phyloP scores from a whole-genome alignment of 768 basidiomycete species.

The Lentinula sp. region DNA sequence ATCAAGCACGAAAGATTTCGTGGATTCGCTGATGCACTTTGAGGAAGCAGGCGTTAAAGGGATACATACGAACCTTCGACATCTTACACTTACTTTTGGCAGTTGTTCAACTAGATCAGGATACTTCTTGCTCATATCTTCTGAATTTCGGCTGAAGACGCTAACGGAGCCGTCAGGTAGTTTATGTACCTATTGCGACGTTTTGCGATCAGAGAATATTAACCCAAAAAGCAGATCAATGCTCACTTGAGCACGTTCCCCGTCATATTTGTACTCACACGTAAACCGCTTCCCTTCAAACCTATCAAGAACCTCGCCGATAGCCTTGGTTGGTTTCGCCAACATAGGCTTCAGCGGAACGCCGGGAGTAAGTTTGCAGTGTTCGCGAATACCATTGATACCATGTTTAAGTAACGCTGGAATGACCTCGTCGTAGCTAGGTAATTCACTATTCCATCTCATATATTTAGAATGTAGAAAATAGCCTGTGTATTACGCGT shows the following conservation, averaged over 20 bases:
- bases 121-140: conserved; percentile 99
- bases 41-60: neutral
- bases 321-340: conserved; percentile 98
- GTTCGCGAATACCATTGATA: conserved; percentile 57
- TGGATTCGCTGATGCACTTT: conserved; percentile 80
- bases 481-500: conserved; percentile 10
- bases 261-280: conserved; percentile 99
- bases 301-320: conserved; percentile 93
- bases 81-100: conserved; percentile 53
- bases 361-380: conserved; percentile 91
- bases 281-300: conserved; percentile 96
- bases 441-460: conserved; percentile 64
- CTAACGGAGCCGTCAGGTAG: conserved; percentile 75
- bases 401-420: conserved; percentile 83
- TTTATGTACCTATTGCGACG: conserved; percentile 65
- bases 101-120: conserved; percentile 96
- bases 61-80: neutral
- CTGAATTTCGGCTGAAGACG: conserved; percentile 97
- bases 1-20: conserved; percentile 91
- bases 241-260: conserved; percentile 87
- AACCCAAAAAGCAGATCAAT: neutral
- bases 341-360: conserved; percentile 98
- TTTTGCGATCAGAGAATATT: neutral
- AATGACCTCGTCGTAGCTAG: conserved; percentile 86
- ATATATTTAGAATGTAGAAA: neutral